Evolutionary conservation across 2,329 filamentous ascomycete genomes (phyloP), one percentile per base, ranked within the genome.

Genomic region (Fusarium marasasianum): DNA sequence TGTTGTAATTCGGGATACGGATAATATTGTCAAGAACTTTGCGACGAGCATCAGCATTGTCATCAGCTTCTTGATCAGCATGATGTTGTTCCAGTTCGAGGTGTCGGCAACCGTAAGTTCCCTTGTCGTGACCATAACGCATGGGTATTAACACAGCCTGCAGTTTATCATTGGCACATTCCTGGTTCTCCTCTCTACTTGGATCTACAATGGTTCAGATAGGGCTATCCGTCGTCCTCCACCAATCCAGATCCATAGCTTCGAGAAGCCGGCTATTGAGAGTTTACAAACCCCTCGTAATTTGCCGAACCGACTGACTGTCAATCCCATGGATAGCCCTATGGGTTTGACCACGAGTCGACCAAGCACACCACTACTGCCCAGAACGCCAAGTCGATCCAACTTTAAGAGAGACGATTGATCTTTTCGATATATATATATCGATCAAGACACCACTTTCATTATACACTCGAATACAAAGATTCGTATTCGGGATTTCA

Each of bases 1-100:
- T 43, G 74, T 84, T 13, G 82, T 84, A 62, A 84, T 85, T 57
- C 79, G 83, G 41, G 82, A 84, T 67, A 76, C 82, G 13, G 83
- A 85, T 72, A 97, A 96, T 79, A 97, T 97, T 80, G 92, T 94
- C 67, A 97, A 97, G 86, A 98, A 96, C 80, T 95, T 97, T 83
- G 95, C 96, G 9, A 96, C 95, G 10, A 96, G 94, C 78, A 94
- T 97, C 71, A 98, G 94, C 79, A 97, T 98, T 71, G 86, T 98
- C 63, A 85, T 98, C 56, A 97, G 94, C 80, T 95, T 95, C 73
- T 75, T 98, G 20, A 93, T 94, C 59, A 98, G 95, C 79, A 89
- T 97, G 4, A 92, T 91, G 83, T 92, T 98, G 74, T 98, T 98
- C 81, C 89, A 95, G 56, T 94, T 97, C 75, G 83, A 90, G 54